Percentiles rank a stretch among this genome's conserved stretches.
Evolutionary conservation across 257 asterid species (phyloP).

Genomic region (Penstemon newberryi): DNA sequence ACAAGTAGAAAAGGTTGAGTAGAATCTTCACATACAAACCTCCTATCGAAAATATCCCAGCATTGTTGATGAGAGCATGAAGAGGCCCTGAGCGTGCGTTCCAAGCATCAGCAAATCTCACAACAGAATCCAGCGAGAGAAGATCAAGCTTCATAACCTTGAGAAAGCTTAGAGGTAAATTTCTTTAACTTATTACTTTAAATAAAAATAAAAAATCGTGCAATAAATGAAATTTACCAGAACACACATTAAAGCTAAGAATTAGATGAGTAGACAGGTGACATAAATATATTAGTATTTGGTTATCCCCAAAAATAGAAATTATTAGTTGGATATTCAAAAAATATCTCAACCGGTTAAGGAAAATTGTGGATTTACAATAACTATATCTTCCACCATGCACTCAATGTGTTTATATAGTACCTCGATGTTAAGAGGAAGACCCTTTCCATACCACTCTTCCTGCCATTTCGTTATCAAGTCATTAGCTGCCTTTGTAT

Average conservation of each 20-base stretch:
- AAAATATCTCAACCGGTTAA: background rate
- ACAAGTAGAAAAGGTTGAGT: conserved; percentile 13
- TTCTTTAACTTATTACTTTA: background rate
- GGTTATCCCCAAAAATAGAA: background rate
- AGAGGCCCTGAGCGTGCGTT: conserved; percentile 72
- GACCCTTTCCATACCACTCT: conserved; percentile 79
- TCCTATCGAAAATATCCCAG: conserved; percentile 93
- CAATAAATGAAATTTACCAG: conserved; percentile 5
- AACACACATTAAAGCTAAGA: background rate
- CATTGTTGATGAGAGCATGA: conserved; percentile 86
- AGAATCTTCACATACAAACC: conserved; percentile 39
- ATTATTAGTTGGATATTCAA: background rate
- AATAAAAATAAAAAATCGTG: background rate
- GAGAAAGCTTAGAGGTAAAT: conserved; percentile 3
- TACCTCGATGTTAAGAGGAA: conserved; percentile 93
- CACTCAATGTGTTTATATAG: conserved; percentile 7
- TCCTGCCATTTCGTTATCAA: conserved; percentile 80
- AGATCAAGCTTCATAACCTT: conserved; percentile 97
- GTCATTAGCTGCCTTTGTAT: conserved; percentile 66
- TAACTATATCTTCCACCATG: conserved; percentile 1
- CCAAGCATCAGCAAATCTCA: conserved; percentile 79
- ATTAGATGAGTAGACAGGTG: background rate
- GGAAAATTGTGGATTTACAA: background rate
- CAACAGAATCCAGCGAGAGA: conserved; percentile 86
- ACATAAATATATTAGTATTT: background rate